A percentile compares a stretch with the other conserved stretches of the same genome.
Evolutionary conservation across 2,329 filamentous ascomycete species (phyloP).

Genomic region (Whalleya microplaca): DNA sequence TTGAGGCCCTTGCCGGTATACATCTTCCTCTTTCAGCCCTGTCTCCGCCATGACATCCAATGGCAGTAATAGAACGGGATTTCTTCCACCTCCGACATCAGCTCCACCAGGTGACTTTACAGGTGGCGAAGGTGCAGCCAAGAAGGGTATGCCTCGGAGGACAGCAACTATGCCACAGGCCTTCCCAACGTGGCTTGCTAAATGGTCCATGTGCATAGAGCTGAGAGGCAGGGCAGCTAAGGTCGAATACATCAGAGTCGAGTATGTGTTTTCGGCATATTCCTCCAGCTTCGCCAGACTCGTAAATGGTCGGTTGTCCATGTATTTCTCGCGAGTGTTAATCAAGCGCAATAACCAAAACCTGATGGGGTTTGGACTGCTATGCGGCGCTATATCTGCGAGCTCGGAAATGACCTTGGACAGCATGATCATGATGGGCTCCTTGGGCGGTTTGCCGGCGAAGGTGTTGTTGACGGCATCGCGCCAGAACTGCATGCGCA

Average conservation of each 20-base stretch:
- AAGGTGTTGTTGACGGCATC: constrained; percentile 82
- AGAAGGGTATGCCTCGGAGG: constrained; percentile 81
- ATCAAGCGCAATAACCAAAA: constrained; percentile 80
- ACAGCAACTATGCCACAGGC: constrained; percentile 86
- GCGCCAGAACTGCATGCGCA: constrained; percentile 95
- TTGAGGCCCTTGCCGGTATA: constrained; percentile 78
- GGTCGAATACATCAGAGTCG: constrained; percentile 86
- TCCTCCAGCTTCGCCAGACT: constrained; percentile 75
- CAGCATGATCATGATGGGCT: constrained; percentile 87
- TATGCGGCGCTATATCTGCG: constrained; percentile 43
- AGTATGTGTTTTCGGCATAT: constrained; percentile 94
- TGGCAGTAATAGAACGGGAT: constrained; percentile 72
- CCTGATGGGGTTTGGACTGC: constrained; percentile 58
- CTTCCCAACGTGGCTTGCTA: constrained; percentile 94
- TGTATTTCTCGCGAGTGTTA: constrained; percentile 77
- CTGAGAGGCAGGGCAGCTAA: constrained; percentile 78
- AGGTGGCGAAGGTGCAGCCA: constrained; percentile 74
- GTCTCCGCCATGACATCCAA: constrained; percentile 86
- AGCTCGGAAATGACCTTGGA: constrained; percentile 71
- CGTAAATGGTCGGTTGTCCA: constrained; percentile 82
- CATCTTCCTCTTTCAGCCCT: constrained; percentile 83
- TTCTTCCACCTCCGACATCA: constrained; percentile 41
- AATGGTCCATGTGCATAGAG: constrained; percentile 85
- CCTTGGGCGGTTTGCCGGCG: constrained; percentile 77
- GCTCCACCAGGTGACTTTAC: constrained; percentile 47